A percentile compares a stretch with the other conserved stretches of the same genome.
Conservation (phyloP, 2,329 filamentous ascomycete species). For the Monilinia fructicola region DNA sequence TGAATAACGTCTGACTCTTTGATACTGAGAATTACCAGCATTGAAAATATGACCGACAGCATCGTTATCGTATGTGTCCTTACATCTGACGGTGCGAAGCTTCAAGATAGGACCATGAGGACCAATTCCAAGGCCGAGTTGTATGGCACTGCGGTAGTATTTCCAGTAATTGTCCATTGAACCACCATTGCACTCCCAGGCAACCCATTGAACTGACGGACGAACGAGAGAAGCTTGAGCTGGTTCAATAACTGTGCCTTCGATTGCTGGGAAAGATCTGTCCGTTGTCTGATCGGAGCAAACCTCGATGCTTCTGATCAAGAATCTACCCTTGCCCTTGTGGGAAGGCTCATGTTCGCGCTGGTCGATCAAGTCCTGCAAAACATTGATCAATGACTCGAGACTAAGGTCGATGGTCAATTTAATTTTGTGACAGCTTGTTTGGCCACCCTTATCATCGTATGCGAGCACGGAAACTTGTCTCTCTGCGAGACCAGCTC, state of each 20-base stretch:
- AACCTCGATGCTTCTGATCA: conserved; percentile 15
- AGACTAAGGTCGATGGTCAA: background rate
- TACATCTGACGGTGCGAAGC: conserved; percentile 17
- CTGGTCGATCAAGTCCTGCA: conserved; percentile 11
- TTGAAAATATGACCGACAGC: conserved; percentile 17
- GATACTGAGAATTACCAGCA: background rate
- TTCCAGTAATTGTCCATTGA: conserved; percentile 20
- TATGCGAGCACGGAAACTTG: conserved; percentile 17
- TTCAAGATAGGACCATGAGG: conserved; percentile 18
- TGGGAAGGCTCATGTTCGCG: conserved; percentile 9
- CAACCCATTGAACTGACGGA: conserved; percentile 14
- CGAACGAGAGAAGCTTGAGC: background rate
- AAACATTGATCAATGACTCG: background rate
- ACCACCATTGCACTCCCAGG: conserved; percentile 16
- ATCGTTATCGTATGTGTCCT: background rate
- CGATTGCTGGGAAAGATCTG: conserved; percentile 4
- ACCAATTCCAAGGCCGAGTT: background rate
- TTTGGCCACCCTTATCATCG: conserved; percentile 11
- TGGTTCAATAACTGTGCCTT: conserved; percentile 15
- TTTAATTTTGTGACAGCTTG: conserved; percentile 2
- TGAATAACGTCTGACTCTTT: conserved; percentile 9
- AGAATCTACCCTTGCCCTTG: background rate
- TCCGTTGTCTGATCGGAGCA: conserved; percentile 2
- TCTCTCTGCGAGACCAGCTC: background rate
- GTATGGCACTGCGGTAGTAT: conserved; percentile 11